Evolutionary conservation across 2,329 filamentous ascomycete species (phyloP), one percentile per base, ranked within the genome.

Genomic region (Colletotrichum higginsianum): DNA sequence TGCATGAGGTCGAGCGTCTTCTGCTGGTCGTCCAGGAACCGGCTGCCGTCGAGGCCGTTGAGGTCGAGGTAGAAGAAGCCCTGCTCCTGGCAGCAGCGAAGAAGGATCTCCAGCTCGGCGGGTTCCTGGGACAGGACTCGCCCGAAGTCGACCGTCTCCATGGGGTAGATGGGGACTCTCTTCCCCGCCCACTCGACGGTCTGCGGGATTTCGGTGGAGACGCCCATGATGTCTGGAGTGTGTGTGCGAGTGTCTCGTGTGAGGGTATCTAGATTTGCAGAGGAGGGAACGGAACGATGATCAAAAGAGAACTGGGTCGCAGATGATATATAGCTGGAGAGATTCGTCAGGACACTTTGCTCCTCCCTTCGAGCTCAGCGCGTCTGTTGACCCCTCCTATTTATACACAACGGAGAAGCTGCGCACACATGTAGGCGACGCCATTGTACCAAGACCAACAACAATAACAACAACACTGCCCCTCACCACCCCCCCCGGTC

Each of bases 61-160:
- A 89, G 82, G 76, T 89, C 85, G 50, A 89, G 83, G 77, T 89
- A 88, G 79, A 89, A 89, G 82, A 85, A 89, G 1, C 87, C 87
- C 44, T 86, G 83, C 23, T 84, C 81, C 70, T 85, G 80, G 77
- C 87, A 89, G 73, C 82, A 83, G 46, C 82, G 79, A 66, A 88
- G 77, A 9, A 88, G 80, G 75, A 84, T 87, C 72, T 88, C 85
- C 11, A 89, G 78, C 79, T 89, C 87, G 23, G 78, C 80, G 9
- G 87, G 86, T 72, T 89, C 86, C 74, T 88, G 85, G 0, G 86
- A 89, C 46, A 89, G 85, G 64, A 89, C 79, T 57, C 80, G 81
- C 21, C 82, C 83, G 76, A 86, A 89, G 81, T 87, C 81, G 75
- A 89, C 82, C 38, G 86, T 88, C 77, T 86, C 80, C 84, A 87